Percentiles rank a stretch among this genome's conserved stretches.
Evolutionary conservation across 305 asterid species (phyloP).

Genomic region (Fraxinus angustifolia): DNA sequence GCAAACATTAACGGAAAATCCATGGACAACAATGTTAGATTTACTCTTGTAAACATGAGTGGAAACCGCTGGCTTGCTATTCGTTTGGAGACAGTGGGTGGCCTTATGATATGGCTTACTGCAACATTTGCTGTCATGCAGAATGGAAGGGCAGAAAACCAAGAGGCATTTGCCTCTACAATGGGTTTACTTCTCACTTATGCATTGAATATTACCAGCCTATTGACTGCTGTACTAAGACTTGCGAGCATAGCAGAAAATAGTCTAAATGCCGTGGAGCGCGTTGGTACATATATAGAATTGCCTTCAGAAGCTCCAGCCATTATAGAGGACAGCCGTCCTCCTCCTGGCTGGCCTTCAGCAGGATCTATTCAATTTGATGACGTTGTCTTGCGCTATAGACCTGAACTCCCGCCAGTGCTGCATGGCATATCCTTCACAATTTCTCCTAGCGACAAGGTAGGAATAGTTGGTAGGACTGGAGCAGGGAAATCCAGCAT

Average conservation of each 20-base stretch:
- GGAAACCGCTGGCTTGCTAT: slow-evolving; percentile 90
- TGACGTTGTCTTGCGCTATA: slow-evolving; percentile 61
- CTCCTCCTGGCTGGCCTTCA: slow-evolving; percentile 87
- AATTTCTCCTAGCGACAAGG: slow-evolving; percentile 68
- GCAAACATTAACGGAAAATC: slow-evolving; percentile 65
- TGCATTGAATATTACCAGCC: slow-evolving; percentile 68
- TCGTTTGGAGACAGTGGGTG: slow-evolving; percentile 81
- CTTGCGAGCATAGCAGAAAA: slow-evolving; percentile 86
- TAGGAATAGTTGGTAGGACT: slow-evolving; percentile 89
- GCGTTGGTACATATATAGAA: slow-evolving; percentile 80
- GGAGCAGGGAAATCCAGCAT: slow-evolving; percentile 97
- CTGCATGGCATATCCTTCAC: slow-evolving; percentile 68
- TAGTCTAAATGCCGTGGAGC: slow-evolving; percentile 86
- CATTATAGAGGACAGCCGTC: slow-evolving; percentile 57
- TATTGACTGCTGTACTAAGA: slow-evolving; percentile 69
- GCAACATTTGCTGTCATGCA: slow-evolving; percentile 88
- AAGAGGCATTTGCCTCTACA: slow-evolving; percentile 74
- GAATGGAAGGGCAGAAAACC: slow-evolving; percentile 62
- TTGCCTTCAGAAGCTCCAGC: slow-evolving; percentile 69
- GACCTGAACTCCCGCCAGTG: slow-evolving; percentile 84
- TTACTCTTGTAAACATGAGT: slow-evolving; percentile 65
- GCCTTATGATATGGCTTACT: slow-evolving; percentile 85
- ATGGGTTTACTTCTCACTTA: slow-evolving; percentile 88
- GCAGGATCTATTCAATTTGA: slow-evolving; percentile 65
- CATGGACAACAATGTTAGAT: slow-evolving; percentile 79